A percentile compares a stretch with the other conserved stretches of the same genome.
phyloP scores from a whole-genome alignment of 495 filamentous ascomycete genomes.

The Rusavskia elegans region DNA sequence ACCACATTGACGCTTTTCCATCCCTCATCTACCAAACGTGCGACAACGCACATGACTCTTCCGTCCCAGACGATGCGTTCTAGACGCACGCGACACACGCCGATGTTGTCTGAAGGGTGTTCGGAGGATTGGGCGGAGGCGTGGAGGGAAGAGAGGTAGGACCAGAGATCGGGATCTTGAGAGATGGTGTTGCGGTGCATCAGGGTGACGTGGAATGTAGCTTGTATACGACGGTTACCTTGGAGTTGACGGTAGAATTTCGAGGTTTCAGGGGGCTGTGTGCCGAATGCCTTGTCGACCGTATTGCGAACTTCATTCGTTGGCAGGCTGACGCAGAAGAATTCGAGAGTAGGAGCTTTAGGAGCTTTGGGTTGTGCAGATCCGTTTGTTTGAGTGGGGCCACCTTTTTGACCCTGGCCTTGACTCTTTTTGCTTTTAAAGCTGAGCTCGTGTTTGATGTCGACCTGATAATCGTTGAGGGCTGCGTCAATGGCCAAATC shows the following conservation, averaged over 20 bases:
- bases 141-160: slow-evolving; percentile 25
- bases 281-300: slow-evolving; percentile 52
- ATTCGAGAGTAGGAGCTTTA: slow-evolving; percentile 52
- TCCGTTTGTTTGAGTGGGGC: slow-evolving; percentile 11
- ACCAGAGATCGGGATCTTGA: slow-evolving; percentile 52
- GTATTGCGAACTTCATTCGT: slow-evolving; percentile 37
- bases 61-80: slow-evolving; percentile 65
- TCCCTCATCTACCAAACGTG: slow-evolving; percentile 40
- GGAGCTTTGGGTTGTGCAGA: slow-evolving; percentile 16
- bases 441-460: slow-evolving; percentile 56
- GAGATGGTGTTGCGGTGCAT: slow-evolving; percentile 57
- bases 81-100: slow-evolving; percentile 37
- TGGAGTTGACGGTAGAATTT: slow-evolving; percentile 65
- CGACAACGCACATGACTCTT: slow-evolving; percentile 77
- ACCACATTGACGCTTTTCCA: slow-evolving; percentile 62
- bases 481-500: slow-evolving; percentile 67
- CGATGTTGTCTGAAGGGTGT: slow-evolving; percentile 23
- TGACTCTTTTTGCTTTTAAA: slow-evolving; percentile 25
- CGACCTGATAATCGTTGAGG: slow-evolving; percentile 62
- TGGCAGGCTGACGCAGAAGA: slow-evolving; percentile 57
- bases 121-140: slow-evolving; percentile 15
- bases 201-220: slow-evolving; percentile 84
- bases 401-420: slow-evolving; percentile 12
- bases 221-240: slow-evolving; percentile 55
- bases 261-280: slow-evolving; percentile 26